phyloP scores from a whole-genome alignment of 2,329 filamentous ascomycete species.

The Arthroderma sp. region DNA sequence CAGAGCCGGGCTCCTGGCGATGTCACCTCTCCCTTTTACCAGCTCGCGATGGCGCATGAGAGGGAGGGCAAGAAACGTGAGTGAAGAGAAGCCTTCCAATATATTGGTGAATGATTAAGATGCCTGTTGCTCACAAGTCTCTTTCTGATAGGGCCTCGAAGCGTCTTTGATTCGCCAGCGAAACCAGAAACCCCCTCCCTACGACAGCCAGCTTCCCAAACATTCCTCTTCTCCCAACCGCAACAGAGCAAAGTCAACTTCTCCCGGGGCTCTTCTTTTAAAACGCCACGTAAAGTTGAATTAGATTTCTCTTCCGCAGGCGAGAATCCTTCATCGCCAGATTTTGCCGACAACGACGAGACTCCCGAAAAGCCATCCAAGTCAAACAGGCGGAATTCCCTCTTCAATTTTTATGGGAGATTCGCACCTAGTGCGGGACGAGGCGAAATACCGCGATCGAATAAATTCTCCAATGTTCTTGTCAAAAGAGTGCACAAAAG shows the following conservation, averaged over 20 bases:
- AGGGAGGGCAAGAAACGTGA: constrained; percentile 30
- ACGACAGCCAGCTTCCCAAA: constrained; percentile 37
- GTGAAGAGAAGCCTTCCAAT: constrained; percentile 7
- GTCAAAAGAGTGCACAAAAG: constrained; percentile 36
- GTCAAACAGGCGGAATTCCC: constrained; percentile 25
- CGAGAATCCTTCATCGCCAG: constrained; percentile 34
- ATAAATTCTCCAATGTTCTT: constrained; percentile 34
- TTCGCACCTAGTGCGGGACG: constrained; percentile 44
- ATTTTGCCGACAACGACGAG: constrained; percentile 35
- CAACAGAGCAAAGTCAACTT: constrained; percentile 18
- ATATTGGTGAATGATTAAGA: too few species aligned
- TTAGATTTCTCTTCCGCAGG: constrained; percentile 36
- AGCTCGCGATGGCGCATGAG: constrained; percentile 32
- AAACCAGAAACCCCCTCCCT: constrained; percentile 36
- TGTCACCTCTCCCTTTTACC: constrained; percentile 34
- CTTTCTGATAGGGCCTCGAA: constrained; percentile 23
- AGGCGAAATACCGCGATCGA: constrained; percentile 48
- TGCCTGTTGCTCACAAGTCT: background rate
- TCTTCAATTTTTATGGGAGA: constrained; percentile 30
- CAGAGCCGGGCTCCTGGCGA: constrained; percentile 33
- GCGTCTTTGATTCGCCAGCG: constrained; percentile 32
- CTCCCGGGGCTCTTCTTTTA: constrained; percentile 30
- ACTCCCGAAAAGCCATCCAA: constrained; percentile 30
- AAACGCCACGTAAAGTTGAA: constrained; percentile 36
- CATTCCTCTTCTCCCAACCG: constrained; percentile 36